These are phyloP conservation scores for Xylaria longipes DNA, from an alignment of 495 filamentous ascomycete genomes.

Conservation along the genomic window DNA sequence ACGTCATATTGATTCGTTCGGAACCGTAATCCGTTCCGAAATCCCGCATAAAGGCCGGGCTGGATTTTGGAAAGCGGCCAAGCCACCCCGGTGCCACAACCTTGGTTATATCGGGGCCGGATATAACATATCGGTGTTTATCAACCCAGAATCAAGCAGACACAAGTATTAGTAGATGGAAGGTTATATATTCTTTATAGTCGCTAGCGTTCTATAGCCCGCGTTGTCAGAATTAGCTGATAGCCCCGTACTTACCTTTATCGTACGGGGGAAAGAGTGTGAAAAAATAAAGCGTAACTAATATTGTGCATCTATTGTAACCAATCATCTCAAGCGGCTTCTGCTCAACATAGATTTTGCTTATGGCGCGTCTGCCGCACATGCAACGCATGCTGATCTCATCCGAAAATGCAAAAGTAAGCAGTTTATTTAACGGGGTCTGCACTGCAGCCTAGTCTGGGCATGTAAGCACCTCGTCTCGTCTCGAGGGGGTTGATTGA, in stretches of 20 bases:
- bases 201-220: no score
- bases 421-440: background rate
- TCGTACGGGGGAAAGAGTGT: no score
- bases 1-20: background rate
- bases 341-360: background rate
- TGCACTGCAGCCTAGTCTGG: background rate
- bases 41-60: background rate
- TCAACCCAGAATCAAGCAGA: background rate
- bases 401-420: background rate
- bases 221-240: no score
- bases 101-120: background rate
- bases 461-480: no score
- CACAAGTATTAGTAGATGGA: no score
- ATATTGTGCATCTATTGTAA: background rate
- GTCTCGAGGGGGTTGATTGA: no score
- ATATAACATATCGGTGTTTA: background rate
- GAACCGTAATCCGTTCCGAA: background rate
- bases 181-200: no score
- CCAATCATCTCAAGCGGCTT: background rate
- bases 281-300: no score
- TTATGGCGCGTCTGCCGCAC: background rate
- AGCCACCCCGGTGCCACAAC: background rate
- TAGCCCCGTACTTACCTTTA: no score
- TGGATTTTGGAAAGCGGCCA: background rate
- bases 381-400: background rate